These are phyloP conservation scores for Lathyrus tuberosus DNA, from an alignment of 306 rosid genomes.

Conservation along the genomic window DNA sequence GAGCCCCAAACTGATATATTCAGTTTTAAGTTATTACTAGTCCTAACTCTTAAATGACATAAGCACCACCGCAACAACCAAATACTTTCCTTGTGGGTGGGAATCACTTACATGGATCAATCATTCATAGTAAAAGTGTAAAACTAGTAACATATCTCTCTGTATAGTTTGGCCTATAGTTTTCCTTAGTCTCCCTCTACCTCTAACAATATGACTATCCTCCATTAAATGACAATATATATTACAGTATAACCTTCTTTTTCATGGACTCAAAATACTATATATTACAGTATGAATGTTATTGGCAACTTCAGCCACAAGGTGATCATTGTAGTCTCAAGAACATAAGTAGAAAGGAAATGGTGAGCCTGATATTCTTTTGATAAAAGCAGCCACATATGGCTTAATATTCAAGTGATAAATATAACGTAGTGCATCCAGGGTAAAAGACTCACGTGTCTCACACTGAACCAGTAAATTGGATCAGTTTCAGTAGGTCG, in stretches of 20 bases:
- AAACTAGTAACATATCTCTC: slow-evolving; percentile 7
- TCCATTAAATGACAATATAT: neutral
- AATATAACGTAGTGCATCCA: too few species aligned
- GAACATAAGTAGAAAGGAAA: slow-evolving; percentile 15
- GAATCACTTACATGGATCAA: neutral
- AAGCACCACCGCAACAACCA: neutral
- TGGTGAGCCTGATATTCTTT: neutral
- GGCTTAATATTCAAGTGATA: slow-evolving; percentile 14
- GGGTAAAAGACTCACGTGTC: neutral
- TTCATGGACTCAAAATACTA: neutral
- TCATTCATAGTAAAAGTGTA: neutral
- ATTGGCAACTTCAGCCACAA: neutral
- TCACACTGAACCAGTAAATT: neutral
- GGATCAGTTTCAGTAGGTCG: neutral
- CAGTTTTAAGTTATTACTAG: neutral
- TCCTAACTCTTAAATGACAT: slow-evolving; percentile 11
- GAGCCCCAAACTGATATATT: slow-evolving; percentile 14
- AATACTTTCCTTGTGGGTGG: neutral
- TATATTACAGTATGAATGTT: slow-evolving; percentile 2
- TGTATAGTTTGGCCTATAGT: neutral
- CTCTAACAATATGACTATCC: slow-evolving; percentile 1
- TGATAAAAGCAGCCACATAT: neutral
- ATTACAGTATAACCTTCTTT: neutral
- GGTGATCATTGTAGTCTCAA: slow-evolving; percentile 12
- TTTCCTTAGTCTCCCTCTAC: neutral